Conservation (phyloP, 2,329 filamentous ascomycete genomes). For the Saccharata proteae region DNA sequence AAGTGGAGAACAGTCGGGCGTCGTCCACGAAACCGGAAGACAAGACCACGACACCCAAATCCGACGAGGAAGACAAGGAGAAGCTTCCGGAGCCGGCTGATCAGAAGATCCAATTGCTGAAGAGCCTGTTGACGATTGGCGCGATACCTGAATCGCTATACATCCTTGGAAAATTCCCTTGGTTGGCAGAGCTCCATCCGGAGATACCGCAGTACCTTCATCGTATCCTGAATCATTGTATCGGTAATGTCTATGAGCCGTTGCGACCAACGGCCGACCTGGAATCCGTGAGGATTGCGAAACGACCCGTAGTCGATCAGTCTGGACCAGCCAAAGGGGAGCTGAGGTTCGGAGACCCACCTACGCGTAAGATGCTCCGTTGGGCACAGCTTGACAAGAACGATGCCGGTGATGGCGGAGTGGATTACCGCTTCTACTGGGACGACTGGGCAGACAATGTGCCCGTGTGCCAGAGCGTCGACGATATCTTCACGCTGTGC, state of each 20-base stretch:
- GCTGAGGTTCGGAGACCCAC: constrained; percentile 2
- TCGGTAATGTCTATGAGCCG: constrained; percentile 59
- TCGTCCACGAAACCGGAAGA: constrained; percentile 28
- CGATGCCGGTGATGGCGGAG: constrained; percentile 54
- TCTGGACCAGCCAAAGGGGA: constrained; percentile 47
- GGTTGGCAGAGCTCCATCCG: constrained; percentile 75
- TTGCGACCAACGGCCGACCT: constrained; percentile 32
- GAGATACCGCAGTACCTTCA: constrained; percentile 73
- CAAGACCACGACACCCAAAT: constrained; percentile 29
- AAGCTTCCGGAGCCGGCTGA: constrained; percentile 63
- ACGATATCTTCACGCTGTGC: constrained; percentile 83
- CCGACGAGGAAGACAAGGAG: constrained; percentile 34
- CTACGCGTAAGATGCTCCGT: constrained; percentile 44
- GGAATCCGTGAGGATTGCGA: constrained; percentile 30
- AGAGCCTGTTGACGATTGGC: constrained; percentile 77
- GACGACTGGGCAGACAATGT: constrained; percentile 94
- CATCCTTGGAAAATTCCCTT: constrained; percentile 82
- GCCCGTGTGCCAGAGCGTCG: constrained; percentile 77
- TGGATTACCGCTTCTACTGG: constrained; percentile 86
- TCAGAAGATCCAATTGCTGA: constrained; percentile 77
- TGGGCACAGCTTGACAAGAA: constrained; percentile 76
- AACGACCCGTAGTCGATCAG: constrained; percentile 49
- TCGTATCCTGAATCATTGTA: constrained; percentile 69
- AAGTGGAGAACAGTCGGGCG: constrained; percentile 39
- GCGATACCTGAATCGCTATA: constrained; percentile 88